Evolutionary conservation across 495 filamentous ascomycete genomes (phyloP), one percentile per base, ranked within the genome.

Genomic region (Aspergillus leporis): DNA sequence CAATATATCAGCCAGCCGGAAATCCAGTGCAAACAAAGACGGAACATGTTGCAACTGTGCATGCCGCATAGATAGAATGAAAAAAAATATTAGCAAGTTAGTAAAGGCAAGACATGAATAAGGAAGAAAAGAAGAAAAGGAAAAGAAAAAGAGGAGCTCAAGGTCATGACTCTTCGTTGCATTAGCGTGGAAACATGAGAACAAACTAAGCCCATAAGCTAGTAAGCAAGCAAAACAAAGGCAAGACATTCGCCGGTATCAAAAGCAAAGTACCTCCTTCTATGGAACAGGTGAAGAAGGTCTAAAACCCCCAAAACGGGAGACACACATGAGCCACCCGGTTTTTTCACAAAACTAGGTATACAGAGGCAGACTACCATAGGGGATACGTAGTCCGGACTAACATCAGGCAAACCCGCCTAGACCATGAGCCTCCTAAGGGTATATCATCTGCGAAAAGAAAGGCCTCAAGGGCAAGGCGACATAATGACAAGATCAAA

Each of bases 131-230:
- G n/a, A 54, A 53, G 32, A 53, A 30, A 58, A 54, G 36, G 16
- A 4, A 56, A 40, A 61, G 56, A 55, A 31, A 66, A 61, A 67
- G 36, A 64, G 66, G 40, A 57, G 61, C 54, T 56, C 41, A 67
- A 68, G 58, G 66, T 72, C 74, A 75, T 78, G 69, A 73, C 64
- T 75, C 70, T 76, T 74, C 75, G 75, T 78, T 78, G 73, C 67
- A 76, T 76, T 76, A 63, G 68, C 74, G 70, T 74, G 68, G 64
- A 62, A 69, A 73, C 69, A 70, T 74, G 67, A 69, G 59, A 58
- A 60, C 60, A 67, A 69, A 65, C 64, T 69, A 66, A 66, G 49
- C 59, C 60, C 58, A 55, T 58, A 64, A 63, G 59, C 62, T 62
- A 65, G 58, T 58, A 54, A 28, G 61, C 51, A 56, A 38, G 18